A percentile compares a stretch with the other conserved stretches of the same genome.
Conservation (phyloP, 768 basidiomycete genomes). For the Rhodotorula sphaerocarpa region DNA sequence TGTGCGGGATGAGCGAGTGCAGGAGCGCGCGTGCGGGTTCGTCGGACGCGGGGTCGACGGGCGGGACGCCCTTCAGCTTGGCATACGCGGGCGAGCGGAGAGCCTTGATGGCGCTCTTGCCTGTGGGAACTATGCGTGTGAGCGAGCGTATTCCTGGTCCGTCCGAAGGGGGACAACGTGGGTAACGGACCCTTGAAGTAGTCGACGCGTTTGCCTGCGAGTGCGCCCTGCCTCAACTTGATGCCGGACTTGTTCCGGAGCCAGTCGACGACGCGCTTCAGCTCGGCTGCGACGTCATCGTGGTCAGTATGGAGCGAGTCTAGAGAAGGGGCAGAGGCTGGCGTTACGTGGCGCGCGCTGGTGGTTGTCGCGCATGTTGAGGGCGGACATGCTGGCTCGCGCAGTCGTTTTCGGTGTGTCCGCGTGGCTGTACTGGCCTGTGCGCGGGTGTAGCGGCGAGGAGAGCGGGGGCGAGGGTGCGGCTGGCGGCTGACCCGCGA, state of each 20-base stretch:
- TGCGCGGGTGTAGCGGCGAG: no score
- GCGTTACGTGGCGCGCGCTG: conserved; percentile 12
- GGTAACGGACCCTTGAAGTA: conserved; percentile 80
- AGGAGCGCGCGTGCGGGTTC: conserved; percentile 64
- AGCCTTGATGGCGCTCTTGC: conserved; percentile 85
- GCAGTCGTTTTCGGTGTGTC: no score
- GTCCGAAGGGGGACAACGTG: background rate
- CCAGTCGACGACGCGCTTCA: conserved; percentile 75
- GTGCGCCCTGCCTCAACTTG: conserved; percentile 77
- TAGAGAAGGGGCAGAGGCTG: background rate
- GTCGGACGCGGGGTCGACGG: conserved; percentile 55
- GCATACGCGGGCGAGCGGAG: conserved; percentile 84
- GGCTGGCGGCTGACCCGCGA: no score
- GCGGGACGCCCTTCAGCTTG: conserved; percentile 60
- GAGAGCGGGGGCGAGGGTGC: no score
- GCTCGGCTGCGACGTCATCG: conserved; percentile 47
- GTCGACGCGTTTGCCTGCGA: conserved; percentile 89
- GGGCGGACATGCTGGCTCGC: background rate
- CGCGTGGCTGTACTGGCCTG: no score
- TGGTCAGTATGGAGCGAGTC: background rate
- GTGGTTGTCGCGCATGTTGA: conserved; percentile 25
- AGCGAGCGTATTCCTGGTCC: background rate
- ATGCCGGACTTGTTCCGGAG: conserved; percentile 77
- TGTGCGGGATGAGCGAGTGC: conserved; percentile 62
- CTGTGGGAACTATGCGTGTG: conserved; percentile 46